Conservation (phyloP, 768 basidiomycete genomes). For the Ramaria sp. region DNA sequence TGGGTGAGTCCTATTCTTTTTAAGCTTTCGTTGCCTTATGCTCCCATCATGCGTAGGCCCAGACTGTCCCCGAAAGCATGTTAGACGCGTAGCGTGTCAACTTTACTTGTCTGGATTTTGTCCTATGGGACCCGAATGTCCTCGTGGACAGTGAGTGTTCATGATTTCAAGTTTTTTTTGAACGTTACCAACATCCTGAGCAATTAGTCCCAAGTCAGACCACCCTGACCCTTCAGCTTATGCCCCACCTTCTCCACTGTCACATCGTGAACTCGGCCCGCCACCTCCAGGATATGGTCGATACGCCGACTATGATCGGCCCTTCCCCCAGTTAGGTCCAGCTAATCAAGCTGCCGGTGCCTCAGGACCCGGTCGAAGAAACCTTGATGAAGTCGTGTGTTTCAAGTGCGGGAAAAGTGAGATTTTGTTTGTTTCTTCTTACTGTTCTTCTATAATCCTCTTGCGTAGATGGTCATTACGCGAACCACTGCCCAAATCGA, state of each 20-base stretch:
- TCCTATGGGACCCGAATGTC: slow-evolving; percentile 80
- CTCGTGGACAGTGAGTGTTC: slow-evolving; percentile 72
- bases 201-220: slow-evolving; percentile 61
- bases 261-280: slow-evolving; percentile 72
- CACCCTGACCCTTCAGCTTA: slow-evolving; percentile 64
- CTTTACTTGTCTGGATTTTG: slow-evolving; percentile 89
- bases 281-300: slow-evolving; percentile 89
- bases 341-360: slow-evolving; percentile 23
- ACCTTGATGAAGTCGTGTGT: slow-evolving; percentile 75
- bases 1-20: slow-evolving; percentile 45
- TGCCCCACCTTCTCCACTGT: slow-evolving; percentile 63
- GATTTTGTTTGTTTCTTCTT: too few relatives aligned
- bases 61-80: slow-evolving; percentile 82
- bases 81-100: slow-evolving; percentile 84
- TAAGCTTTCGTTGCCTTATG: slow-evolving; percentile 4
- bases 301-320: slow-evolving; percentile 66
- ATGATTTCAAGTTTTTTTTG: slow-evolving; percentile 2
- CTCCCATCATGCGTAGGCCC: slow-evolving; percentile 44
- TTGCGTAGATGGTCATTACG: slow-evolving; percentile 62
- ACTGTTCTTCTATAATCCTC: background rate
- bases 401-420: slow-evolving; percentile 51
- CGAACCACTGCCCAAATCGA: slow-evolving; percentile 84
- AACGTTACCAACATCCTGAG: background rate
- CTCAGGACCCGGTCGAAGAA: slow-evolving; percentile 42
- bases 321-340: slow-evolving; percentile 20